A percentile compares a stretch with the other conserved stretches of the same genome.
These are phyloP conservation scores for Stephania cephalantha DNA, from an alignment of 164 flowering plant species.

Conservation along the genomic window DNA sequence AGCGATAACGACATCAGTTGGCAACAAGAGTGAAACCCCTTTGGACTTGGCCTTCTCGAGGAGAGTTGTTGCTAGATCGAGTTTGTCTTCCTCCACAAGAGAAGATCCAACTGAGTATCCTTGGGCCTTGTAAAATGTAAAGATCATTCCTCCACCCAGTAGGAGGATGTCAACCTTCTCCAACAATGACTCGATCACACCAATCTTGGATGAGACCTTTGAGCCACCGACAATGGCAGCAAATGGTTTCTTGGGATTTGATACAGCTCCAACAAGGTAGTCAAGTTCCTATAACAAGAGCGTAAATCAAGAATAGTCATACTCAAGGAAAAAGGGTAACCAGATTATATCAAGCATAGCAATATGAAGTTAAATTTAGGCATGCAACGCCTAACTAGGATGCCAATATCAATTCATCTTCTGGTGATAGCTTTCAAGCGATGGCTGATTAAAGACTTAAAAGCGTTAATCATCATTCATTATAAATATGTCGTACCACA, in stretches of 20 bases:
- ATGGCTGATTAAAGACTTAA: not conserved
- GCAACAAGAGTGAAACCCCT: constrained; percentile 70
- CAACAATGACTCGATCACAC: constrained; percentile 78
- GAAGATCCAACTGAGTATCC: constrained; percentile 69
- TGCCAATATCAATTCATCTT: not conserved
- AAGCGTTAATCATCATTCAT: not conserved
- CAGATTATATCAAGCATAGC: not conserved
- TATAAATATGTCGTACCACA: not conserved
- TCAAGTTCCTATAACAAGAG: constrained; percentile 60
- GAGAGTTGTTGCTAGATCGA: constrained; percentile 68
- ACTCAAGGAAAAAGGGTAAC: not conserved
- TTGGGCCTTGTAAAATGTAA: constrained; percentile 89
- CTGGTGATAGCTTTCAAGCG: not conserved
- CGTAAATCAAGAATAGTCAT: not conserved
- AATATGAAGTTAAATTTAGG: too few relatives aligned
- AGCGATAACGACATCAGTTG: constrained; percentile 81
- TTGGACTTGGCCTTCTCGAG: constrained; percentile 76
- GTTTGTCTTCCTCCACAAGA: constrained; percentile 88
- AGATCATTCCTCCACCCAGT: constrained; percentile 91
- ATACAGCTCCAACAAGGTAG: constrained; percentile 83
- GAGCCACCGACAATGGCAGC: constrained; percentile 95
- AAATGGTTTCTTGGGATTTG: constrained; percentile 82
- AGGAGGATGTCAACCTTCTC: constrained; percentile 64
- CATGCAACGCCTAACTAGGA: not conserved
- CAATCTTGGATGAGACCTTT: constrained; percentile 80